Percentiles rank a stretch among this genome's conserved stretches.
Conservation (phyloP, 257 asterid genomes). For the Solanum bukasovii region DNA sequence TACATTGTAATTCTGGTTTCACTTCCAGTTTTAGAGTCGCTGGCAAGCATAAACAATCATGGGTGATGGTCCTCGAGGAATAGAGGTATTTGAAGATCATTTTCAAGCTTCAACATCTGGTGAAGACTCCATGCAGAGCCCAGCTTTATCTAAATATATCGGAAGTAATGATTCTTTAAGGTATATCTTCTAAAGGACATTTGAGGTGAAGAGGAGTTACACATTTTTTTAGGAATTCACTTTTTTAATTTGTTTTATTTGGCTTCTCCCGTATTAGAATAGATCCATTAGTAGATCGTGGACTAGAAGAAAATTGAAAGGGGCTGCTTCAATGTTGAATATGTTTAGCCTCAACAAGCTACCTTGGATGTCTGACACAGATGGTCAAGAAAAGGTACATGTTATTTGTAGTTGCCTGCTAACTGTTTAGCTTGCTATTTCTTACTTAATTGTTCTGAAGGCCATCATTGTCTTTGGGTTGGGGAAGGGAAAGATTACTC, state of each 20-base stretch:
- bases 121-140: conserved; percentile 27
- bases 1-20: neutral
- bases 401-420: neutral
- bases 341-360: conserved; percentile 60
- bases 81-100: conserved; percentile 50
- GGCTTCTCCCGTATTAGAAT: conserved; percentile 22
- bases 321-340: conserved; percentile 59
- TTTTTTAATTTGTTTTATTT: neutral
- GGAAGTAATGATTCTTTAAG: conserved; percentile 20
- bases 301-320: conserved; percentile 37
- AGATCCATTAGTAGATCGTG: conserved; percentile 40
- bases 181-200: conserved; percentile 18
- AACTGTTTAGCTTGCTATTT: conserved; percentile 1
- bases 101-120: conserved; percentile 53
- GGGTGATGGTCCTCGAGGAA: conserved; percentile 82
- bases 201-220: neutral
- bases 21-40: conserved; percentile 6
- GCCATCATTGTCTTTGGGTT: neutral
- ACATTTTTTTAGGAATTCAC: neutral
- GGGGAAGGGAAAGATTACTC: neutral
- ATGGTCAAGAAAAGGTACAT: conserved; percentile 73
- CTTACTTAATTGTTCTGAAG: conserved; percentile 3
- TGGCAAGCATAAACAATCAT: conserved; percentile 27
- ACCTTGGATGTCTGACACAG: conserved; percentile 58
- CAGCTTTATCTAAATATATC: conserved; percentile 9